These are phyloP conservation scores for Pseudotulostoma volvatum DNA, from an alignment of 495 filamentous ascomycete species.

Conservation along the genomic window DNA sequence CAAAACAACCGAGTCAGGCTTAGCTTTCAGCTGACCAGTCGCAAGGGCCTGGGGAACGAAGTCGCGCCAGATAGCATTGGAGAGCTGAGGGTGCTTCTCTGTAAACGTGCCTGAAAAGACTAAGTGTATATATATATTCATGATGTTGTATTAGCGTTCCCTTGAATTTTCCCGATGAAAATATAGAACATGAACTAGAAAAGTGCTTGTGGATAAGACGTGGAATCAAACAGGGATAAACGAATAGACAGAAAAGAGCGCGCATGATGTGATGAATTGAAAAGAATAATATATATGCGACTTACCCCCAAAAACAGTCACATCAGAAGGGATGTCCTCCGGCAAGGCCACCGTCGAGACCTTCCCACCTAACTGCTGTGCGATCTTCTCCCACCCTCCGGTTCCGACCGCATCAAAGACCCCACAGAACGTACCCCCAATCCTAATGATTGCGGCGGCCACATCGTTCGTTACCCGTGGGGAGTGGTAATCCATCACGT, in stretches of 20 bases:
- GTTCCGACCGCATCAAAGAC: slow-evolving; percentile 27
- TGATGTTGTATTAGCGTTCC: too few species aligned
- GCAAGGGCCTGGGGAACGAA: slow-evolving; percentile 24
- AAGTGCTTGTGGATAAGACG: too few species aligned
- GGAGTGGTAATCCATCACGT: slow-evolving; percentile 42
- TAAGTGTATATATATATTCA: too few species aligned
- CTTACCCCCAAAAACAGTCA: neutral
- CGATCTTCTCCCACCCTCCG: slow-evolving; percentile 15
- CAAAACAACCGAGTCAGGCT: slow-evolving; percentile 18
- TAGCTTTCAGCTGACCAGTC: slow-evolving; percentile 7
- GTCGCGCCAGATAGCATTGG: slow-evolving; percentile 21
- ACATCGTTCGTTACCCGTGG: slow-evolving; percentile 16
- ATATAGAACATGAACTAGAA: too few species aligned
- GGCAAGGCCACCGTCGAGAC: slow-evolving; percentile 17
- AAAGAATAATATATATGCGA: too few species aligned
- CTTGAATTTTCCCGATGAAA: too few species aligned
- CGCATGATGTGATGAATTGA: too few species aligned
- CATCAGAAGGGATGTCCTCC: slow-evolving; percentile 9
- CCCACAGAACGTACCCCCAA: slow-evolving; percentile 13
- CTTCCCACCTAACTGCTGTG: slow-evolving; percentile 18
- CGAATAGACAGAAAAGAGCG: too few species aligned
- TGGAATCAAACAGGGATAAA: too few species aligned
- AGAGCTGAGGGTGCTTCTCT: slow-evolving; percentile 17
- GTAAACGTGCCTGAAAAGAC: too few species aligned
- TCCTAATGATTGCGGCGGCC: slow-evolving; percentile 13